Evolutionary conservation across 768 basidiomycete genomes (phyloP).

Genomic region (Russula ochroleuca): DNA sequence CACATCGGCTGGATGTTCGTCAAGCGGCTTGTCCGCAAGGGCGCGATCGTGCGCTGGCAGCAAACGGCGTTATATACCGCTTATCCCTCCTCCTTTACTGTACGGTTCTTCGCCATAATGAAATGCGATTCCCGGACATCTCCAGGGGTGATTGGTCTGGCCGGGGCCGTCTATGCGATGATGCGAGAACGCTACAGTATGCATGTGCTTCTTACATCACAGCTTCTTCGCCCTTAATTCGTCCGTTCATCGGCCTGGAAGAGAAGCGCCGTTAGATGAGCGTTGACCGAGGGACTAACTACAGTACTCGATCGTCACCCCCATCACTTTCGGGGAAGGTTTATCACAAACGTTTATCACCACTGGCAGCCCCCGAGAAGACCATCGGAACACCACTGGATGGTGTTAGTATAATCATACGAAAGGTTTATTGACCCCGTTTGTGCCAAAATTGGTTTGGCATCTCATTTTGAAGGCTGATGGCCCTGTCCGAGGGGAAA

Average conservation of each 20-base stretch:
- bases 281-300: constrained; percentile 88
- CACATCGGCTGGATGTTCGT: constrained; percentile 91
- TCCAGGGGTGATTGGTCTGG: constrained; percentile 77
- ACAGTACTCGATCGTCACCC: constrained; percentile 80
- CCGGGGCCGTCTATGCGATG: constrained; percentile 66
- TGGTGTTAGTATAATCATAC: background rate
- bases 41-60: constrained; percentile 81
- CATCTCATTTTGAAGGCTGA: background rate
- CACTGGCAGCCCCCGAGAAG: background rate
- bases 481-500: background rate
- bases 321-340: constrained; percentile 73
- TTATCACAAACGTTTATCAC: background rate
- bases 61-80: constrained; percentile 65
- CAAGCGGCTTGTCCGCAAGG: constrained; percentile 81
- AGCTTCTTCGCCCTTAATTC: constrained; percentile 86
- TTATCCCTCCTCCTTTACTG: constrained; percentile 56
- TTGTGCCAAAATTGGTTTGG: background rate
- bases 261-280: constrained; percentile 92
- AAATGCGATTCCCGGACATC: too few relatives aligned
- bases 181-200: constrained; percentile 39
- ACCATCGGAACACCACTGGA: background rate
- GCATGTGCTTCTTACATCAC: constrained; percentile 53
- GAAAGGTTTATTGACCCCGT: background rate
- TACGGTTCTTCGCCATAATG: constrained; percentile 56
- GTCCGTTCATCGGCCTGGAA: constrained; percentile 88